Percentiles rank a stretch among this genome's conserved stretches.
phyloP scores from a whole-genome alignment of 768 basidiomycete genomes.

The Tylopilus felleus region DNA sequence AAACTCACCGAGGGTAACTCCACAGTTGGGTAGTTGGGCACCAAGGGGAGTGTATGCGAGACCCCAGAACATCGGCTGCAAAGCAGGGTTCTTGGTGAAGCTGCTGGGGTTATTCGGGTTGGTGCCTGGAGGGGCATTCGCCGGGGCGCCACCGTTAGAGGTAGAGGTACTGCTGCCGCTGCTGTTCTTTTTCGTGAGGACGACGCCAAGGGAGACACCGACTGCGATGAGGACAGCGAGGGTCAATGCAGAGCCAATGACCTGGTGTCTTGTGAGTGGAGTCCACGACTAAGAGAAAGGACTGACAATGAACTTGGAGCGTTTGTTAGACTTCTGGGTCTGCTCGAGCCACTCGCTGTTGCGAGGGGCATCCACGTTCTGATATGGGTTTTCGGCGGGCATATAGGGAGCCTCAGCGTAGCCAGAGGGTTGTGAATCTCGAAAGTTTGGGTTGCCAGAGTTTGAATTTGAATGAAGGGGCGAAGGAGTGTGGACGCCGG shows the following conservation, averaged over 20 bases:
- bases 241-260: constrained; percentile 46
- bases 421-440: constrained; percentile 21
- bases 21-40: constrained; percentile 69
- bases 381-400: constrained; percentile 27
- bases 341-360: constrained; percentile 42
- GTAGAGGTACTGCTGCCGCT: constrained; percentile 24
- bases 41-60: constrained; percentile 82
- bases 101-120: constrained; percentile 70
- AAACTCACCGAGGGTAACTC: constrained; percentile 43
- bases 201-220: constrained; percentile 63
- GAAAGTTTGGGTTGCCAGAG: constrained; percentile 24
- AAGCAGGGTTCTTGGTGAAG: constrained; percentile 64
- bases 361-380: constrained; percentile 30
- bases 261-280: constrained; percentile 34
- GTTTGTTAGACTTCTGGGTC: constrained; percentile 30
- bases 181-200: constrained; percentile 53
- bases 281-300: not conserved
- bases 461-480: constrained; percentile 18
- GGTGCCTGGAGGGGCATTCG: constrained; percentile 23
- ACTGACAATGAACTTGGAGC: constrained; percentile 60
- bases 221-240: constrained; percentile 51
- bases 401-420: constrained; percentile 27
- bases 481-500: constrained; percentile 38
- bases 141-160: not conserved
- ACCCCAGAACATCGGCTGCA: constrained; percentile 79